Evolutionary conservation across 306 rosid species (phyloP).

Genomic region (Parietaria judaica): DNA sequence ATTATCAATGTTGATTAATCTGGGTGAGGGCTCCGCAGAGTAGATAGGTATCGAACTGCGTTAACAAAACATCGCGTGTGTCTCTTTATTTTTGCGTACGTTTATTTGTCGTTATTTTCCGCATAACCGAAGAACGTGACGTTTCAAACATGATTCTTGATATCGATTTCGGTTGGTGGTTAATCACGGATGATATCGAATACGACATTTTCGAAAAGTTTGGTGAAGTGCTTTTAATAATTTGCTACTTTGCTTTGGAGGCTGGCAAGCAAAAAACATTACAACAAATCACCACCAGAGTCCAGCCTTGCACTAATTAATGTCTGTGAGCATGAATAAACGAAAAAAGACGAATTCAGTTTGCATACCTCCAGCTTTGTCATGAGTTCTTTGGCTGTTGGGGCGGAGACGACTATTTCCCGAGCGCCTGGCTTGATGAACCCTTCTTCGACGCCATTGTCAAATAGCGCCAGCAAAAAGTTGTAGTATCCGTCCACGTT

Average conservation of each 20-base stretch:
- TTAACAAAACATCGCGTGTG: too few species aligned
- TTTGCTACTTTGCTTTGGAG: not conserved
- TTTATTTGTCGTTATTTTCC: too few species aligned
- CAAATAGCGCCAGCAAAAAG: slow-evolving; percentile 78
- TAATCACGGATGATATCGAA: too few species aligned
- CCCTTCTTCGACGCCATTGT: slow-evolving; percentile 89
- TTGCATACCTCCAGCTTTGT: slow-evolving; percentile 66
- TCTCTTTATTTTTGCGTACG: too few species aligned
- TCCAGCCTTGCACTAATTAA: slow-evolving; percentile 3
- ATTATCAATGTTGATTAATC: too few species aligned
- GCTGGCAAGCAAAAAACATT: slow-evolving; percentile 8
- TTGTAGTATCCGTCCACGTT: slow-evolving; percentile 93
- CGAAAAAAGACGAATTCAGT: slow-evolving; percentile 2
- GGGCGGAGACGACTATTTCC: slow-evolving; percentile 70
- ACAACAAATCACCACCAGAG: not conserved
- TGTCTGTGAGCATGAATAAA: not conserved
- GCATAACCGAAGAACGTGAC: too few species aligned
- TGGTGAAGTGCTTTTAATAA: slow-evolving; percentile 1
- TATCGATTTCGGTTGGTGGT: not conserved
- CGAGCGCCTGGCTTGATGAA: slow-evolving; percentile 84
- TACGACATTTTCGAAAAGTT: not conserved
- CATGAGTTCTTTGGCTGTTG: slow-evolving; percentile 80
- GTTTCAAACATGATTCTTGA: slow-evolving; percentile 14
- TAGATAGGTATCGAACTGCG: too few species aligned
- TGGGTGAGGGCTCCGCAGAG: too few species aligned